A percentile compares a stretch with the other conserved stretches of the same genome.
These are phyloP conservation scores for Trebouxia sp. DNA, from an alignment of 139 green algal genomes.

Conservation along the genomic window DNA sequence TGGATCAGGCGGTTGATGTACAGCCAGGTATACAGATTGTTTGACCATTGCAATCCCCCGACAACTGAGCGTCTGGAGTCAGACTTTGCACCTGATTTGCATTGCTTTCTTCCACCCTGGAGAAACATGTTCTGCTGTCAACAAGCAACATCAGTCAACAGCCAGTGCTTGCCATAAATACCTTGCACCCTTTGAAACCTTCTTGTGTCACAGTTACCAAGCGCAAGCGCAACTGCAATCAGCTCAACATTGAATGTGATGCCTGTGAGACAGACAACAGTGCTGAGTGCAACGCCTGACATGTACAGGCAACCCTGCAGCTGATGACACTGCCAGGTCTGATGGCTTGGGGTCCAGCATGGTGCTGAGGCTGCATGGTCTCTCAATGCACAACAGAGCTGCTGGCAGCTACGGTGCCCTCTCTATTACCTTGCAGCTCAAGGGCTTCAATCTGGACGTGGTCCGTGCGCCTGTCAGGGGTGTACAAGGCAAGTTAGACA, in stretches of 20 bases:
- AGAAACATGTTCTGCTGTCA: no score
- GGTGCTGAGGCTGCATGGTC: not conserved
- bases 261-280: no score
- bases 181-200: no score
- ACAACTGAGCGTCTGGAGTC: not conserved
- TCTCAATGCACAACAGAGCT: constrained; percentile 11
- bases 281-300: no score
- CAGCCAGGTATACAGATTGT: no score
- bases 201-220: no score
- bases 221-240: no score
- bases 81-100: not conserved
- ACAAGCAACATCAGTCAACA: no score
- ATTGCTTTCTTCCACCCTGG: no score
- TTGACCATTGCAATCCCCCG: no score
- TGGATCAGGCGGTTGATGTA: constrained; percentile 20
- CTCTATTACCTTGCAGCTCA: constrained; percentile 21
- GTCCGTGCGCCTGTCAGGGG: not conserved
- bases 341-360: constrained; percentile 21
- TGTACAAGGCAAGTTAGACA: not conserved
- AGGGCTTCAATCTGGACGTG: constrained; percentile 28
- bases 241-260: no score
- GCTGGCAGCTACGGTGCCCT: constrained; percentile 16
- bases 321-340: not conserved
- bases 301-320: not conserved
- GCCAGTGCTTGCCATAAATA: no score